Evolutionary conservation across 139 green algal species (phyloP).

Genomic region (Chlamydomonas asymmetrica): DNA sequence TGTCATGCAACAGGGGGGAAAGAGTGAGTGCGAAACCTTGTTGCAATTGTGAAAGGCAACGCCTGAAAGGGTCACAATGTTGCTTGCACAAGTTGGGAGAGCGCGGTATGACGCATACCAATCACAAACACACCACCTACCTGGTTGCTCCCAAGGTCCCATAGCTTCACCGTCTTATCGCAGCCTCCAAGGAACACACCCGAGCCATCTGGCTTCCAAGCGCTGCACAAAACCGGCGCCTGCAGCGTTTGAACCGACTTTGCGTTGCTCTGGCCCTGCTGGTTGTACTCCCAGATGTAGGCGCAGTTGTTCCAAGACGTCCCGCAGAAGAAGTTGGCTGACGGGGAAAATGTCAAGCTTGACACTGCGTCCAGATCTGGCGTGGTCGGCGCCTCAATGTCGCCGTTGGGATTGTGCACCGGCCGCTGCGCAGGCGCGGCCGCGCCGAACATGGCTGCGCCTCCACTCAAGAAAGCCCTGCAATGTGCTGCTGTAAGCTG

Average conservation of each 20-base stretch:
- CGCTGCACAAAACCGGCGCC: conserved; percentile 84
- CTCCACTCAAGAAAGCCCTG: too few relatives aligned
- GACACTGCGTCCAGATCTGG: conserved; percentile 78
- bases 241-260: conserved; percentile 83
- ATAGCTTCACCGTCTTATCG: conserved; percentile 93
- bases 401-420: conserved; percentile 73
- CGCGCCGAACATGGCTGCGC: conserved; percentile 55
- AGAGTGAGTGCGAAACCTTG: neutral
- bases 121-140: conserved; percentile 35
- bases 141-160: conserved; percentile 88
- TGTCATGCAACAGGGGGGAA: neutral
- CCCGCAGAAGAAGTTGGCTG: conserved; percentile 85
- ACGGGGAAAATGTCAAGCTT: conserved; percentile 79
- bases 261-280: conserved; percentile 67
- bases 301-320: conserved; percentile 90
- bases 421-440: conserved; percentile 7
- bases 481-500: too few relatives aligned
- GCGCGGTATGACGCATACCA: neutral
- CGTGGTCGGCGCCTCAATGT: conserved; percentile 70
- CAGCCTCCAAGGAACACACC: conserved; percentile 72
- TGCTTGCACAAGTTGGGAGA: neutral
- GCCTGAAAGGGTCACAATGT: neutral
- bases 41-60: neutral
- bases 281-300: conserved; percentile 56
- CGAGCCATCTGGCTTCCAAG: conserved; percentile 85